These are phyloP conservation scores for Yamadazyma dushanensis DNA, from an alignment of 1,139 yeast species.

Conservation along the genomic window DNA sequence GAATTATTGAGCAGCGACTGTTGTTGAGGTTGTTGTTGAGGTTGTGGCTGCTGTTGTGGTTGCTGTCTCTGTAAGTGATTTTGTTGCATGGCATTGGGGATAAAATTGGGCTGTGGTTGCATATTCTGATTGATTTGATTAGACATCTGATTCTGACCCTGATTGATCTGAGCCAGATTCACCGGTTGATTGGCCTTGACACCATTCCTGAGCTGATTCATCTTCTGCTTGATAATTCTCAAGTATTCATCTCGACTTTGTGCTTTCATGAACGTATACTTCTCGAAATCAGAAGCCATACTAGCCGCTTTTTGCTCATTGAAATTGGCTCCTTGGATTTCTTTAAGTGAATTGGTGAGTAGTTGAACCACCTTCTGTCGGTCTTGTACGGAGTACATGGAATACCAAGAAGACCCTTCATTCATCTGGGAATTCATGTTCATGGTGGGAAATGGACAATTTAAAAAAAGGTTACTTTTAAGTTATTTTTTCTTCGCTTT, in stretches of 20 bases:
- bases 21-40: neutral
- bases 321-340: slow-evolving; percentile 36
- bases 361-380: slow-evolving; percentile 46
- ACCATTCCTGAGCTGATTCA: slow-evolving; percentile 35
- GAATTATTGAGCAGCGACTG: neutral
- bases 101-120: neutral
- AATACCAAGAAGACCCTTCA: slow-evolving; percentile 36
- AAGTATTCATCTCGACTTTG: slow-evolving; percentile 43
- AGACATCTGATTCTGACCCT: slow-evolving; percentile 2
- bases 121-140: slow-evolving; percentile 7
- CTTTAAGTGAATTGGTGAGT: slow-evolving; percentile 39
- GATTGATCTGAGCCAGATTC: slow-evolving; percentile 1
- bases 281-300: slow-evolving; percentile 49
- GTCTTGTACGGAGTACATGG: slow-evolving; percentile 38
- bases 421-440: slow-evolving; percentile 5
- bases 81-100: slow-evolving; percentile 2
- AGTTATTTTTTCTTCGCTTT: slow-evolving; percentile 1
- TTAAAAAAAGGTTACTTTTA: neutral
- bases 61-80: slow-evolving; percentile 11
- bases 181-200: slow-evolving; percentile 15
- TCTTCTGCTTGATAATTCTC: slow-evolving; percentile 38
- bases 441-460: too few relatives aligned
- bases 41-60: neutral
- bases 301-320: slow-evolving; percentile 40
- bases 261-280: slow-evolving; percentile 41